Evolutionary conservation across 1,284 basidiomycete species (phyloP), one percentile per base, ranked within the genome.

Genomic region (Trichosporon sp.): DNA sequence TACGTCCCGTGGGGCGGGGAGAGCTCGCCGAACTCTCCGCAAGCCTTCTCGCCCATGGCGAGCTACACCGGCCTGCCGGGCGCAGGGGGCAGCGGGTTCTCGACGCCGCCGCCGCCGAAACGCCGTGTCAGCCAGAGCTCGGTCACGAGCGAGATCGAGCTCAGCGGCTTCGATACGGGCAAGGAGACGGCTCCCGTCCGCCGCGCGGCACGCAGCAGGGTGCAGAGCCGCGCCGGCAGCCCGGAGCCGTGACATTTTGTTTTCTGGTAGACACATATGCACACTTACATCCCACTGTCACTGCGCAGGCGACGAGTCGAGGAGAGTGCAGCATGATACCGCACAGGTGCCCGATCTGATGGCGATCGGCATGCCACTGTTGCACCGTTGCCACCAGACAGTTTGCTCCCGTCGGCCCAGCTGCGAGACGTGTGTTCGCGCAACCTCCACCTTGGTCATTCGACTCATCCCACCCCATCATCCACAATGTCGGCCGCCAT

Each of bases 401-500:
- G 21, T 60, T 60, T 60, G 47, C 42, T 47, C 29, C 44, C 42
- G 21, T n/a, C 12, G 15, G 64, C n/a, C 15, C 42, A 8, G 13
- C 7, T 65, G 12, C n/a, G 38, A 27, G 27, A 31, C 29, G 15
- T 60, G 56, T 64, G 63, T 60, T 60, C n/a, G 38, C 64, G 47
- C 47, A 31, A 34, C 27, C 62, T 56, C 42, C 15, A n/a, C 44
- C 18, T 51, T 21, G 25, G 38, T 32, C 62, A 21, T 25, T 25
- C 8, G 25, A 29, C 27, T 32, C 56, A 60, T 31, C 56, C 56
- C 18, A 29, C 27, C 27, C 27, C 56, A 29, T 42, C 29, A 38
- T 15, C 63, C 66, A 71, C 11, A 34, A 71, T 68, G 70, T 71
- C 70, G 56, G 60, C 47, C 47, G 47, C 70, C 65, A 87, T 77